Evolutionary conservation across 352 stramenopile species (phyloP).

Genomic region (Elongisporangium undulatum): DNA sequence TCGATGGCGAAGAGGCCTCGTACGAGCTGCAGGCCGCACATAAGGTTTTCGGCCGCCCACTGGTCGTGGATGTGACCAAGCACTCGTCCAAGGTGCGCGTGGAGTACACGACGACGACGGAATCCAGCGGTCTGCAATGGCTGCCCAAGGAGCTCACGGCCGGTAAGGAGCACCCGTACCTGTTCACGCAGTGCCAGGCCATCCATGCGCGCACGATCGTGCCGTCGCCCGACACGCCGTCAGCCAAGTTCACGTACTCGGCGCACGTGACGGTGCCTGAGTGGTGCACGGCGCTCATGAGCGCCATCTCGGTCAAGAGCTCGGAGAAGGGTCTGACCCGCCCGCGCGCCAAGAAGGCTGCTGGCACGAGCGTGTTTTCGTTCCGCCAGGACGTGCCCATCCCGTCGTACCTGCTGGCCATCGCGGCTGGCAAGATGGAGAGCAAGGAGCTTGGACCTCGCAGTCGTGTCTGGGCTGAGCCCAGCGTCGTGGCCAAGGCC

Average conservation of each 20-base stretch:
- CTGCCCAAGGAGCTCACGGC: slow-evolving; percentile 92
- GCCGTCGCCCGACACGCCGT: slow-evolving; percentile 94
- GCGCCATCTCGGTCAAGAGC: slow-evolving; percentile 47
- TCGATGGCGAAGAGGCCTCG: slow-evolving; percentile 32
- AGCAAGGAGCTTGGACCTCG: slow-evolving; percentile 85
- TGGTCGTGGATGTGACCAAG: slow-evolving; percentile 42
- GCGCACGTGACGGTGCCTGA: slow-evolving; percentile 85
- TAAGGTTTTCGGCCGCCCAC: slow-evolving; percentile 60
- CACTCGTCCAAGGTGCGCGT: slow-evolving; percentile 60
- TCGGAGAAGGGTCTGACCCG: slow-evolving; percentile 6
- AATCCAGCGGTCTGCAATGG: slow-evolving; percentile 87
- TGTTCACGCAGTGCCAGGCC: slow-evolving; percentile 93
- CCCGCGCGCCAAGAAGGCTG: background rate
- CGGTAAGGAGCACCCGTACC: slow-evolving; percentile 92
- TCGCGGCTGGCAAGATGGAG: slow-evolving; percentile 90
- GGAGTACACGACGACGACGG: slow-evolving; percentile 68
- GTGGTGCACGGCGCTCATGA: slow-evolving; percentile 94
- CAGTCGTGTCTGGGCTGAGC: slow-evolving; percentile 92
- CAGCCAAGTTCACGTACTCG: slow-evolving; percentile 94
- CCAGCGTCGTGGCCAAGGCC: slow-evolving; percentile 89
- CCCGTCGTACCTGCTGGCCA: slow-evolving; percentile 93
- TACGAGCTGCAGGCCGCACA: slow-evolving; percentile 33
- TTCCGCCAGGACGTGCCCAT: slow-evolving; percentile 93
- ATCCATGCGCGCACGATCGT: slow-evolving; percentile 95
- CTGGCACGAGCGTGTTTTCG: slow-evolving; percentile 39